Evolutionary conservation across 306 rosid species (phyloP), one percentile per base, ranked within the genome.

Genomic region (Quercus cerris): DNA sequence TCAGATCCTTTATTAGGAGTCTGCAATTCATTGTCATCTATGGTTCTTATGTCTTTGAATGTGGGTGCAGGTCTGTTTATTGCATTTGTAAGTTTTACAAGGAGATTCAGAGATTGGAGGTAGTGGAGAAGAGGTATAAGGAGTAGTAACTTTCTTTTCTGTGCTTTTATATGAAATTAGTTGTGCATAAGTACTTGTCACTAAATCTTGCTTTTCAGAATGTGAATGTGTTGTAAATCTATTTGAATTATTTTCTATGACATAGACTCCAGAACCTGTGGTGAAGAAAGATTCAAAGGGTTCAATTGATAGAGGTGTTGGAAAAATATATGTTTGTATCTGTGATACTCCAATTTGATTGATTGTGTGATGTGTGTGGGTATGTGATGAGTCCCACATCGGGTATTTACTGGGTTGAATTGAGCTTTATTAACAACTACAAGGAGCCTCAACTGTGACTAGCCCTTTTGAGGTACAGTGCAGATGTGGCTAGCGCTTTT

Each of bases 111-210:
- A 85, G 58, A 27, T 67, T 93, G 88, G 97, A 93, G 93, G 94
- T 88, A 80, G 88, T 85, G 82, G 97, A 96, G 88, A 96, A 91
- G 94, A 86, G 92, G 83, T 54, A 46, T 86, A 91, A 96, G 90
- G 85, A 89, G 3, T 17, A 93, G 88, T 96, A 90, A 81, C 17
- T 66, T 81, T 46, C 71, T 35, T 73, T 25, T 55, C 46, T 2
- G 46, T 78, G 70, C 66, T 77, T 22, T 73, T 75, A 12, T 80
- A 69, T 49, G 70, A 56, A 67, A 68, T 41, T 78, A 79, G 88
- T 80, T 57, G 56, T 35, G 41, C 41, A 35, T 6, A 35, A 35
- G 41, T 35, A 6, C 41, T 35, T 35, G 41, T 35, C 6, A 35
- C 41, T 35, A 35, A 35, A 35, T 35, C 41, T 35, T 35, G 41